Base-by-base conservation (phyloP, 805 yeast species). In the Starmerella gropengiesseri region DNA sequence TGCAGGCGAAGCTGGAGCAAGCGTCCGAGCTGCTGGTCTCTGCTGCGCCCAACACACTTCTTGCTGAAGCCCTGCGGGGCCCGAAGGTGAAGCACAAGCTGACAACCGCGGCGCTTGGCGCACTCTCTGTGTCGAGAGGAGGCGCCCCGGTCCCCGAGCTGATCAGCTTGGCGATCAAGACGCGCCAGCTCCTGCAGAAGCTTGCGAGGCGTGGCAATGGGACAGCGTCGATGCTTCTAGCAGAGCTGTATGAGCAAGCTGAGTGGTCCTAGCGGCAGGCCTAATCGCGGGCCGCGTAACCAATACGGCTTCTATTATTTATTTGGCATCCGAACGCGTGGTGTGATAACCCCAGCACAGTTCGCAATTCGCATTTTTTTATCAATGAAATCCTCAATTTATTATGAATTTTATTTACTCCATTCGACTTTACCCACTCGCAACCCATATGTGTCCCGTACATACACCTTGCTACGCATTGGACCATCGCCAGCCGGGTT, bases 1-100 rank as follows among this genome's bases (percentile, higher is more conserved):
- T 34, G 21, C 28, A 21, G 5, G 37, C 37, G 21, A 34, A 34
- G 30, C 37, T 34, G 21, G 37, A 34, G 37, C 37, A 23, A 12
- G 37, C 29, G 29, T 34, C 37, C 21, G 37, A 29, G 21, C 20
- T 34, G 27, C 28, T 34, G 4, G 27, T 34, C 18, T 22, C 28
- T 5, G 9, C 14, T 3, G 37, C 16, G 21, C 37, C 21, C 20
- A 23, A 17, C 20, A 20, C 14, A 4, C 21, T 20, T 13, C n/a
- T n/a, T 2, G 11, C 2, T 13, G 28, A 14, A n/a, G 29, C 20
- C 4, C 17, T 34, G 20, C 23, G 23, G 4, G 37, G 37, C 25
- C 16, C 21, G 3, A 29, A 34, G 14, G 37, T 29, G 17, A 8
- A 22, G 13, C 14, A 11, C 29, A 8, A 23, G 29, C 29, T 34